These are phyloP conservation scores for Cutaneotrichosporon cavernicola DNA, from an alignment of 1,284 basidiomycete species.

Conservation along the genomic window DNA sequence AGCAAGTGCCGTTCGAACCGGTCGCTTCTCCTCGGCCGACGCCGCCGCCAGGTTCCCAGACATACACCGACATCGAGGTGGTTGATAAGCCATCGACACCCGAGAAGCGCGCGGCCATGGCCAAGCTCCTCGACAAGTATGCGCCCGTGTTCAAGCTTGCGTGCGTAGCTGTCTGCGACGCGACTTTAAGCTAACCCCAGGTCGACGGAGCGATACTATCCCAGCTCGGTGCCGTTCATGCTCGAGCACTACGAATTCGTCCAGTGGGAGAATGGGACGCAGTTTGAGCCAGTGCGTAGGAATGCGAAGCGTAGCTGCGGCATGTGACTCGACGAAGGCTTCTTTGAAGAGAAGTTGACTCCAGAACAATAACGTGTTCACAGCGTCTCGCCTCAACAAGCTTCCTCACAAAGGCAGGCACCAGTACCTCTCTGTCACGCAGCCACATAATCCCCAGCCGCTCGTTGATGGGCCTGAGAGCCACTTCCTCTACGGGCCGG, in stretches of 20 bases:
- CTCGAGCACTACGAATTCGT: constrained; percentile 39
- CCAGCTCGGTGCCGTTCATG: constrained; percentile 49
- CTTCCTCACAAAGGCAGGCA: constrained; percentile 27
- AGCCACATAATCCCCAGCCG: constrained; percentile 44
- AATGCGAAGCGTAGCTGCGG: constrained; percentile 4
- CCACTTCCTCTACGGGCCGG: constrained; percentile 43
- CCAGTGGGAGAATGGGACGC: background rate
- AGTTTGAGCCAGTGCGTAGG: constrained; percentile 16
- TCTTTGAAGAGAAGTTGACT: background rate
- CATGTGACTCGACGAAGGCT: background rate
- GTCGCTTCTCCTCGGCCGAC: background rate
- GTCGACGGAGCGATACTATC: constrained; percentile 41
- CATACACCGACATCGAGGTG: background rate
- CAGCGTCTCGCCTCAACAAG: constrained; percentile 25
- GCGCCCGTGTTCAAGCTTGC: constrained; percentile 49
- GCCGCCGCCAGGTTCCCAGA: background rate
- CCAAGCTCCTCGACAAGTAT: constrained; percentile 38
- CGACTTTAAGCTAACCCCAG: constrained; percentile 21
- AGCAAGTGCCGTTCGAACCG: background rate
- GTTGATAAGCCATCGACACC: constrained; percentile 16
- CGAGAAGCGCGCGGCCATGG: constrained; percentile 29
- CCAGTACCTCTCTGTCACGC: constrained; percentile 34
- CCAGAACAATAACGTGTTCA: constrained; percentile 13
- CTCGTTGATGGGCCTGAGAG: constrained; percentile 29
- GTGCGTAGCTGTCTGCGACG: constrained; percentile 18